Conservation (phyloP, 768 basidiomycete species). For the Exidia glandulosa region DNA sequence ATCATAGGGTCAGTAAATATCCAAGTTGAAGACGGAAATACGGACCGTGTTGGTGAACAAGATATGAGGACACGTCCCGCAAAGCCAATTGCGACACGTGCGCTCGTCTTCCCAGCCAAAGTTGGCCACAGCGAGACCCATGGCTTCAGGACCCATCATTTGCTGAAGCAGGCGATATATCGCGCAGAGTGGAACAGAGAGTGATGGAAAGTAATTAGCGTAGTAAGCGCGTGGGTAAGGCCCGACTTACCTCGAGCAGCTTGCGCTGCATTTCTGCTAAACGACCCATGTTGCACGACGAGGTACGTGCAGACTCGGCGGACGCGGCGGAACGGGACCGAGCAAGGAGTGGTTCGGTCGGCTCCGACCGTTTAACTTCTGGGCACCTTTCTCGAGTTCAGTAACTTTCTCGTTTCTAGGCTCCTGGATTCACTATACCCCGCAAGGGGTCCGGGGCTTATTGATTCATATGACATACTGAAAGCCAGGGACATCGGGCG, state of each 20-base stretch:
- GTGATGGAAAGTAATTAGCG: neutral
- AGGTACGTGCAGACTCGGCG: slow-evolving; percentile 2
- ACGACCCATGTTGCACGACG: slow-evolving; percentile 93
- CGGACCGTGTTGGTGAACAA: slow-evolving; percentile 96
- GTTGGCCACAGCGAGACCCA: slow-evolving; percentile 91
- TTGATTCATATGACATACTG: too few relatives aligned
- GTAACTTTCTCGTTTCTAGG: too few relatives aligned
- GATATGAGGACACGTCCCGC: slow-evolving; percentile 96
- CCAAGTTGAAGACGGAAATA: too few relatives aligned
- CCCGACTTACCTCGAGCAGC: slow-evolving; percentile 50
- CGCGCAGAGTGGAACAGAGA: neutral
- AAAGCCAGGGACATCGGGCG: too few relatives aligned
- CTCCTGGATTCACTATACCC: too few relatives aligned
- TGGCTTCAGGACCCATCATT: slow-evolving; percentile 99
- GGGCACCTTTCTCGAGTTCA: too few relatives aligned
- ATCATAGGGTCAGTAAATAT: too few relatives aligned
- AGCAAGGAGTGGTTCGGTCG: neutral
- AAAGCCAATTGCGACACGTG: slow-evolving; percentile 96
- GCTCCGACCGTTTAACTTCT: too few relatives aligned
- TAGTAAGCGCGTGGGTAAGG: neutral
- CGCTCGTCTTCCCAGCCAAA: slow-evolving; percentile 92
- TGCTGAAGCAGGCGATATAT: slow-evolving; percentile 40
- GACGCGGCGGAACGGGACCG: too few relatives aligned
- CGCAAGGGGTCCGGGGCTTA: too few relatives aligned
- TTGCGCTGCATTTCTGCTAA: slow-evolving; percentile 97